Percentiles rank a stretch among this genome's conserved stretches.
phyloP scores from a whole-genome alignment of 2,329 filamentous ascomycete genomes.

The Chaetomiaceae sp. region DNA sequence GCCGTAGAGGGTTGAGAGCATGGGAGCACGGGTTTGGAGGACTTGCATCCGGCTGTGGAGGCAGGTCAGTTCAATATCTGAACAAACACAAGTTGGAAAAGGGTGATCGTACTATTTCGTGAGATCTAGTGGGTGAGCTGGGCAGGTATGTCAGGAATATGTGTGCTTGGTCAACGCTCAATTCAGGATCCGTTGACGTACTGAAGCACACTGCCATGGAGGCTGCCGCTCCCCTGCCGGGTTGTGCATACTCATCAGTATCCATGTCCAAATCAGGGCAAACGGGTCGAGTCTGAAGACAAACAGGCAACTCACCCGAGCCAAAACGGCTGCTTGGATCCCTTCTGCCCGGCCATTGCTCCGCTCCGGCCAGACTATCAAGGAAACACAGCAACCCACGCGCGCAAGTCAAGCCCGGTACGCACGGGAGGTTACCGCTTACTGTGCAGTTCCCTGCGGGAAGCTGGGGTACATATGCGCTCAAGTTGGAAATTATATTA shows the following conservation, averaged over 20 bases:
- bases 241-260: not conserved
- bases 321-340: conserved; percentile 24
- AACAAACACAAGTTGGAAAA: not conserved
- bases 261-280: not conserved
- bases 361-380: conserved; percentile 5
- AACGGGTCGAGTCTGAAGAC: not conserved
- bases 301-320: conserved; percentile 19
- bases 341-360: conserved; percentile 17
- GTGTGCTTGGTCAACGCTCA: not conserved
- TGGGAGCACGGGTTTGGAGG: conserved; percentile 21
- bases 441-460: not conserved
- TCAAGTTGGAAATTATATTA: conserved; percentile 4
- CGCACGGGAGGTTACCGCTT: not conserved
- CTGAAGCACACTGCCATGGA: conserved; percentile 27
- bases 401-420: not conserved
- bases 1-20: conserved; percentile 21
- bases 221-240: conserved; percentile 22
- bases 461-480: conserved; percentile 1
- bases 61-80: not conserved
- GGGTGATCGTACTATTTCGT: conserved; percentile 22
- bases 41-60: conserved; percentile 23
- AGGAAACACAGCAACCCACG: not conserved
- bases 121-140: conserved; percentile 24
- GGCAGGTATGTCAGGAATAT: conserved; percentile 3
- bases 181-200: conserved; percentile 11